These are phyloP conservation scores for Pouteria campechiana DNA, from an alignment of 179 eudicot species.

Conservation along the genomic window DNA sequence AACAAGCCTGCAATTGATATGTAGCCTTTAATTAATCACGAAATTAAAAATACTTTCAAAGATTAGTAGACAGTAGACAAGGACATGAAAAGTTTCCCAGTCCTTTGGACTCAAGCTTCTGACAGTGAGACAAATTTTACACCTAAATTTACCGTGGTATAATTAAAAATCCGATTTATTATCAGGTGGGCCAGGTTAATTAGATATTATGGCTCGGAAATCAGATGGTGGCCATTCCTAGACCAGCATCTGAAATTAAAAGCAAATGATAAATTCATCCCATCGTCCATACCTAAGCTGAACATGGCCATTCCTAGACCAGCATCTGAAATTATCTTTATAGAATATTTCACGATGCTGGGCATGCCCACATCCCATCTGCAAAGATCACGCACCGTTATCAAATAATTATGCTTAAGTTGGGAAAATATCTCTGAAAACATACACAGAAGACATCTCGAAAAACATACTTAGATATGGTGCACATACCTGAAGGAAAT, in stretches of 20 bases:
- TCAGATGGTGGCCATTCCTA: conserved; percentile 79
- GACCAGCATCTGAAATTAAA: conserved; percentile 57
- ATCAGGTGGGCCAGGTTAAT: no score
- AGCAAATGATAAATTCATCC: no score
- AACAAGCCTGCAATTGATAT: conserved; percentile 17
- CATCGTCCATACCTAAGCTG: conserved; percentile 54
- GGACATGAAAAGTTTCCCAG: neutral
- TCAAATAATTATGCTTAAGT: neutral
- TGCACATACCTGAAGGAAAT: conserved; percentile 37
- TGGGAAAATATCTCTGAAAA: no score
- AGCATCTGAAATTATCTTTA: conserved; percentile 47
- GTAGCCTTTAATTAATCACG: neutral
- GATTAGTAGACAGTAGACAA: no score
- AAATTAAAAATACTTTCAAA: neutral
- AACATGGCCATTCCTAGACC: conserved; percentile 83
- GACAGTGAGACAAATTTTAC: no score
- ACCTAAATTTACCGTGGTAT: no score
- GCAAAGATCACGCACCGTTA: neutral
- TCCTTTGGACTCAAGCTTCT: neutral
- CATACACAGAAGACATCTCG: neutral
- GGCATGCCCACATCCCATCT: conserved; percentile 62
- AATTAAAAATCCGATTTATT: no score
- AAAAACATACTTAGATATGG: neutral
- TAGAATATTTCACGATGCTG: conserved; percentile 36
- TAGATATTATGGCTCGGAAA: no score